phyloP scores from a whole-genome alignment of 2,329 filamentous ascomycete genomes.

The Chrysosporium keratinophilum region DNA sequence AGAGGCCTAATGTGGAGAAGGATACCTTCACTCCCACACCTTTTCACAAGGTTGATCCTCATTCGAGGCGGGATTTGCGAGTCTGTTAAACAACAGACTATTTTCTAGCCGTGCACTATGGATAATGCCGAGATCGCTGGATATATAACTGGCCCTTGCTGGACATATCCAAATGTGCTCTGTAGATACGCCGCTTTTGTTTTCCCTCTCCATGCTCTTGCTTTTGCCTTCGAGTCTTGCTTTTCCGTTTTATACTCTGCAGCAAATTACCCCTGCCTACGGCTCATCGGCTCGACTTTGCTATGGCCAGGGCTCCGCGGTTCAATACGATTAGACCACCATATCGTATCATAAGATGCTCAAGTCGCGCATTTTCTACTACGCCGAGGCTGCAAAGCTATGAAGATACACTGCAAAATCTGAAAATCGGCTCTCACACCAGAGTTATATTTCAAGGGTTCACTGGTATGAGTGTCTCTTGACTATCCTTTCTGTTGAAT shows the following conservation, averaged over 20 bases:
- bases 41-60: neutral
- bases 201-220: neutral
- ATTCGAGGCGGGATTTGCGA: neutral
- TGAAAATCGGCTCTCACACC: constrained; percentile 57
- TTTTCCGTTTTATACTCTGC: neutral
- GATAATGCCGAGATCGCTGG: neutral
- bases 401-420: constrained; percentile 53
- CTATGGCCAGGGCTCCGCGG: constrained; percentile 1
- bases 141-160: neutral
- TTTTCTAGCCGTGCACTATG: neutral
- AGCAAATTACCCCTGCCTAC: neutral
- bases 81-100: neutral
- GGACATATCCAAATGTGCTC: neutral
- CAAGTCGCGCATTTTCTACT: constrained; percentile 24
- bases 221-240: neutral
- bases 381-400: constrained; percentile 32
- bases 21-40: neutral
- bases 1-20: neutral
- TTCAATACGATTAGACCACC: neutral
- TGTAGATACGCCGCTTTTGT: neutral
- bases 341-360: neutral
- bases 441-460: constrained; percentile 62
- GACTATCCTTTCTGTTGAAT: neutral
- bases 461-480: constrained; percentile 40
- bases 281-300: neutral